phyloP scores from a whole-genome alignment of 1,284 basidiomycete genomes.

The Chalciporus sp. region DNA sequence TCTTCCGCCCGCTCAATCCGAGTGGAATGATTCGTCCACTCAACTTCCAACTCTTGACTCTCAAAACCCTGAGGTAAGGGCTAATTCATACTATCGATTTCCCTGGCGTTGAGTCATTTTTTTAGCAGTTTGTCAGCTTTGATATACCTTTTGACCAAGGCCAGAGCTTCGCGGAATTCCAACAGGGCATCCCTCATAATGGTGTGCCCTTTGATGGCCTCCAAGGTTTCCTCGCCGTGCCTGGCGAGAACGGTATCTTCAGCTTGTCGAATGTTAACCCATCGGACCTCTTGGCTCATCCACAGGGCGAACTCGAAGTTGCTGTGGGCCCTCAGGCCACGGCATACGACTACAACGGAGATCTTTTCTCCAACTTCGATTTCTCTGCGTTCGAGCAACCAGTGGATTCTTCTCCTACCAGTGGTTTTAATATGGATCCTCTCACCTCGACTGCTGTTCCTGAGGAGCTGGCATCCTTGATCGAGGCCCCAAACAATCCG shows the following conservation, averaged over 20 bases:
- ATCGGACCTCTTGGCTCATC: constrained; percentile 30
- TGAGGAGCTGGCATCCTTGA: constrained; percentile 21
- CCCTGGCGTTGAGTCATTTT: constrained; percentile 5
- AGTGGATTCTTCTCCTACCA: not conserved
- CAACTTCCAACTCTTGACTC: not conserved
- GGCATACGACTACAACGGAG: constrained; percentile 7
- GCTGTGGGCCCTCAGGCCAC: constrained; percentile 19
- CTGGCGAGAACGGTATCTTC: constrained; percentile 36
- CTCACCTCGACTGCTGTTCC: not conserved
- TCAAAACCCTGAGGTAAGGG: constrained; percentile 16
- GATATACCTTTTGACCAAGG: constrained; percentile 12
- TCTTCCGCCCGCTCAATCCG: not conserved
- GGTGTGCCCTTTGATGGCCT: constrained; percentile 16
- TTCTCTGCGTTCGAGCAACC: constrained; percentile 8
- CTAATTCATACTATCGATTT: not conserved
- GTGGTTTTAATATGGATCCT: not conserved
- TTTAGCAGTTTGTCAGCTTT: constrained; percentile 16
- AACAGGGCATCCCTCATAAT: not conserved
- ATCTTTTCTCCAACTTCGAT: constrained; percentile 18
- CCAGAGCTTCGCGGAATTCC: constrained; percentile 1
- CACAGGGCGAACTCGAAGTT: constrained; percentile 39
- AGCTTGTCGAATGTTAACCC: constrained; percentile 35
- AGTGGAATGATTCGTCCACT: constrained; percentile 15
- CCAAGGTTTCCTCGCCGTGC: constrained; percentile 25
- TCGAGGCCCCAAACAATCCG: constrained; percentile 16